A percentile compares a stretch with the other conserved stretches of the same genome.
Conservation (phyloP, 352 stramenopile genomes). For the Globisporangium okanoganense region DNA sequence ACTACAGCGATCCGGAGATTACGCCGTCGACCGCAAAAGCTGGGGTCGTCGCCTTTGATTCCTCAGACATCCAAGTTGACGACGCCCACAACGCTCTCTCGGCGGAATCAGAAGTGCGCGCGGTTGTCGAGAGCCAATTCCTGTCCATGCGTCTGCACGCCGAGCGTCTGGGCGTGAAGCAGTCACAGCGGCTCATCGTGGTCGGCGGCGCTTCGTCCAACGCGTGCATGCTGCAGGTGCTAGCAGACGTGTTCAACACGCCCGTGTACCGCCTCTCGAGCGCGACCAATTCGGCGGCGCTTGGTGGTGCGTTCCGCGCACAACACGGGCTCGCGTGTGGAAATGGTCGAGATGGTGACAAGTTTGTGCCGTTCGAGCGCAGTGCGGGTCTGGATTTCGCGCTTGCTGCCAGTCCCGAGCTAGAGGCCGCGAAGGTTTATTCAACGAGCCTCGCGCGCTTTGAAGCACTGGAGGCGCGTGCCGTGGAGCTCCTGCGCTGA, state of each 20-base stretch:
- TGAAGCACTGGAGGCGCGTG: constrained; percentile 30
- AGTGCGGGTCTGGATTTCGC: constrained; percentile 34
- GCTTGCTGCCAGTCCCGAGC: constrained; percentile 28
- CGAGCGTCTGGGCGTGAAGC: constrained; percentile 46
- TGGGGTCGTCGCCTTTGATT: constrained; percentile 44
- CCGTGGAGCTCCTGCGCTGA: constrained; percentile 22
- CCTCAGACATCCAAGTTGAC: constrained; percentile 20
- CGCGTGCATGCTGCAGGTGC: constrained; percentile 47
- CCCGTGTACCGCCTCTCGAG: constrained; percentile 42
- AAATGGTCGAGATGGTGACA: neutral
- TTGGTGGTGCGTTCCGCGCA: constrained; percentile 48
- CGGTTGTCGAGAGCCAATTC: constrained; percentile 66
- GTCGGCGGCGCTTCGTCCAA: constrained; percentile 61
- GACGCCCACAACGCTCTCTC: constrained; percentile 3
- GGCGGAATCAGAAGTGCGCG: constrained; percentile 40
- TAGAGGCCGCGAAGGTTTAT: constrained; percentile 28
- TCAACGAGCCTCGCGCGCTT: constrained; percentile 32
- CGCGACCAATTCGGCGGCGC: constrained; percentile 44
- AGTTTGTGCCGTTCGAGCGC: constrained; percentile 36
- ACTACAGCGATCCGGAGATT: constrained; percentile 65
- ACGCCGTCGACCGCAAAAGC: constrained; percentile 43
- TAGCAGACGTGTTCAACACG: constrained; percentile 57
- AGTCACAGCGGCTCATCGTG: constrained; percentile 51
- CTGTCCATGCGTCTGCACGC: constrained; percentile 52
- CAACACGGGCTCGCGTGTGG: constrained; percentile 34